phyloP scores from a whole-genome alignment of 2,329 filamentous ascomycete species.

The Cladosporium velox region DNA sequence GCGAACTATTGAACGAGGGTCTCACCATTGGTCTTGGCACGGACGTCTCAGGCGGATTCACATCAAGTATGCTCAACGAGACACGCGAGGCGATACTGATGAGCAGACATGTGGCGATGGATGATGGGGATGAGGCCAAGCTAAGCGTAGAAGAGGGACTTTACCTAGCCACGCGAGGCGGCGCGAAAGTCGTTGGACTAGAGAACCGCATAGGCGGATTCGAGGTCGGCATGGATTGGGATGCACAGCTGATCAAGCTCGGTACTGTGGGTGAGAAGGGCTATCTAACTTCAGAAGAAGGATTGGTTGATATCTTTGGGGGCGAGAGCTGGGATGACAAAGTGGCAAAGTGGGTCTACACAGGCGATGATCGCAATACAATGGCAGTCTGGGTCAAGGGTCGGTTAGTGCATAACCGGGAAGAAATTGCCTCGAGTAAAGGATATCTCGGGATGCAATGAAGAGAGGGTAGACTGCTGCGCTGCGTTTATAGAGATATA shows the following conservation, averaged over 20 bases:
- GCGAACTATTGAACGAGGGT: conserved; percentile 71
- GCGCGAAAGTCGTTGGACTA: conserved; percentile 78
- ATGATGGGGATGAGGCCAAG: conserved; percentile 51
- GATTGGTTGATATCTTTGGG: conserved; percentile 84
- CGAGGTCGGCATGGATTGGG: conserved; percentile 83
- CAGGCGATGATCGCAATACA: conserved; percentile 90
- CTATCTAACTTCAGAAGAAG: conserved; percentile 46
- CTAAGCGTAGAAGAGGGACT: conserved; percentile 83
- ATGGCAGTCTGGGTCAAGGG: conserved; percentile 87
- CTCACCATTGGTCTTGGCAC: conserved; percentile 85
- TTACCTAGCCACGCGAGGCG: conserved; percentile 84
- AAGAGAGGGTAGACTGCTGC: background rate
- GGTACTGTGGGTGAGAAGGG: conserved; percentile 42
- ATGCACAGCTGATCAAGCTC: conserved; percentile 79
- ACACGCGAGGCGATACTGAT: conserved; percentile 79
- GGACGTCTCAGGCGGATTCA: conserved; percentile 87
- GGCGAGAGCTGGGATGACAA: conserved; percentile 86
- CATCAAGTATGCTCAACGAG: conserved; percentile 77
- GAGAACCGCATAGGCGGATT: conserved; percentile 74
- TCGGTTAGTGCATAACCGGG: conserved; percentile 68
- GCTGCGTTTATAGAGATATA: background rate
- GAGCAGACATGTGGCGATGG: conserved; percentile 69
- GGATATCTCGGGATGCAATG: background rate
- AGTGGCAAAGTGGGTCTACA: conserved; percentile 92
- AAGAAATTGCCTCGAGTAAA: conserved; percentile 21